Base-by-base conservation (phyloP, 2,329 filamentous ascomycete genomes). In the Epichloe aotearoae region DNA sequence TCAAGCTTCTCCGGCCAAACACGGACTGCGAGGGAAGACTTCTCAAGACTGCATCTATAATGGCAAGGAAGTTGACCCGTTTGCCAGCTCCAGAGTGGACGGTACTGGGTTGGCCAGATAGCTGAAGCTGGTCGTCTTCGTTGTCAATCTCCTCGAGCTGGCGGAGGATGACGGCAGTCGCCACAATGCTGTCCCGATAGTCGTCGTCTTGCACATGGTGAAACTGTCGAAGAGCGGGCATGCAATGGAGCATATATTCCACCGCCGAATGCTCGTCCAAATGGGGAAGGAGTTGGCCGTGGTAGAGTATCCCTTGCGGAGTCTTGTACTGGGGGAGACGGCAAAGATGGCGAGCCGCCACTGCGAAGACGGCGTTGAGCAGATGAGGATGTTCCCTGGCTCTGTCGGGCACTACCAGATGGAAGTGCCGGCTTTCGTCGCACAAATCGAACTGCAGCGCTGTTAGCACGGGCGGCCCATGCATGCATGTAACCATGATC, bases 121-220 rank as follows among this genome's bases (percentile, higher is more conserved):
- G 47, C 3, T 47, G 49, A 4, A 44, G 23, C 4, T 50, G 52
- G 10, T 66, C 63, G 11, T 67, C 61, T 33, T 70, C 67, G 15
- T 67, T 64, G 44, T 70, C 67, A 46, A 70, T 70, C 53, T 70
- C 67, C 51, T 70, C 67, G 6, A 70, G 57, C 52, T 70, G 67
- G 2, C 67, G 62, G 1, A 70, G 58, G 12, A 70, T 70, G 11
- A 70, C 67, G 3, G 65, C 66, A 1, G 68, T 70, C 1, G 68
- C 66, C 36, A 69, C 64, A 50, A 70, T 65, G 39, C 66, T 69
- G 47, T 70, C 67, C 1, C 67, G 58, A 15, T 66, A 66, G 17
- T 69, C 66, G 17, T 68, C 66, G 23, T 69, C 67, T 10, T 62
- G 57, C 5, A 65, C 59, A 10, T 63, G 61, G 43, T 68, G 64